Base-by-base conservation (phyloP, 2,329 filamentous ascomycete species). In the Ophiostoma angusticollis region DNA sequence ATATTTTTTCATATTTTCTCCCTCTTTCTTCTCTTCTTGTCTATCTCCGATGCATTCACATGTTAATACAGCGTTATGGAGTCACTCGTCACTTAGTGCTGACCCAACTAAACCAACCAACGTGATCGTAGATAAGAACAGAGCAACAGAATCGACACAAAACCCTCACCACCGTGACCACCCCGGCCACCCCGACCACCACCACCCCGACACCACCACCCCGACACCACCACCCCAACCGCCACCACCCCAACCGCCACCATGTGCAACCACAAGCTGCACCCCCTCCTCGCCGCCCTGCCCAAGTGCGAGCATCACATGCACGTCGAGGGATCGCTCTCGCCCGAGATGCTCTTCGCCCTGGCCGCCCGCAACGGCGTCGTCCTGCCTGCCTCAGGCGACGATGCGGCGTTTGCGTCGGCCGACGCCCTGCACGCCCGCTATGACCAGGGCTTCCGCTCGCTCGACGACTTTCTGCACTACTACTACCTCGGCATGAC, bases 251-350 rank as follows among this genome's bases (percentile, higher is more conserved):
- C 14, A 5, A 16, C 39, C 36, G n/a, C 25, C 33, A 22, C 32
- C 37, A 79, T 78, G 72, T 78, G 73, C 57, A 61, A 70, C 50
- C 60, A 62, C 25, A 50, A 59, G 12, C 57, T 74, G 37, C 74
- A 77, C 58, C 55, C 63, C 30, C 75, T 84, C 54, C 66, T 86
- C 27, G 58, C 62, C 37, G 67, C 68, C 23, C 69, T 87, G 22
- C 82, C 82, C 46, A 87, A 87, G 64, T 83, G 78, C 59, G 83
- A 89, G 56, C 82, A 86, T 53, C 83, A 87, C 59, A 71, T 87
- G 39, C 83, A 89, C 54, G 67, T 89, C 24, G 82, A 87, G 58
- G 83, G 83, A 40, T 78, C 79, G 11, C 67, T 89, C 27, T 75
- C 77, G 29, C 80, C 82, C 1, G 61, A 67, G 40, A 65, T 85